Percentiles rank a stretch among this genome's conserved stretches.
Evolutionary conservation across 352 stramenopile species (phyloP).

Genomic region (Globisporangium cylindrosporum): DNA sequence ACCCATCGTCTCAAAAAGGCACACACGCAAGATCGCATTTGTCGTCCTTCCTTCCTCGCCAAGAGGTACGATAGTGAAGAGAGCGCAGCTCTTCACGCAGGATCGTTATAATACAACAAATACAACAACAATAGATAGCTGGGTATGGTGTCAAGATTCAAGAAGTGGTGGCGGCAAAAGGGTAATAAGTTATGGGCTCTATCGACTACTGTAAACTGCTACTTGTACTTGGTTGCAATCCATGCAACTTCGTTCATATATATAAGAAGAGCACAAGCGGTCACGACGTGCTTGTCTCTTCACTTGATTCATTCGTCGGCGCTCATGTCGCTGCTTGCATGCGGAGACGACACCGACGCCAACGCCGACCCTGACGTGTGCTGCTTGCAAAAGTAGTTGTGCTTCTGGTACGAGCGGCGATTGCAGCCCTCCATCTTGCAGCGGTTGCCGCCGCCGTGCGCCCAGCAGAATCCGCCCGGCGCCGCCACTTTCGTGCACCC

Average conservation of each 20-base stretch:
- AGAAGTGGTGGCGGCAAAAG: neutral
- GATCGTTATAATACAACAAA: neutral
- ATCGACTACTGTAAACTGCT: neutral
- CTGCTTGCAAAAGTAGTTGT: constrained; percentile 70
- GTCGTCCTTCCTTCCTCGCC: neutral
- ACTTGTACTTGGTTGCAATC: neutral
- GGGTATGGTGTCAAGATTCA: neutral
- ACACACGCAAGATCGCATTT: neutral
- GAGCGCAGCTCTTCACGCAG: neutral
- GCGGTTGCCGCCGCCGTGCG: constrained; percentile 65
- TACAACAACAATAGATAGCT: neutral
- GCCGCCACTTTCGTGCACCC: constrained; percentile 66
- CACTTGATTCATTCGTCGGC: constrained; percentile 1
- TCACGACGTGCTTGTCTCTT: neutral
- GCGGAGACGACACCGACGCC: neutral
- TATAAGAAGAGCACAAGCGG: neutral
- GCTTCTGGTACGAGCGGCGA: constrained; percentile 64
- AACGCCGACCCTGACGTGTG: constrained; percentile 23
- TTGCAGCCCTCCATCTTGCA: constrained; percentile 72
- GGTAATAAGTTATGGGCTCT: constrained; percentile 3
- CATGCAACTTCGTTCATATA: neutral
- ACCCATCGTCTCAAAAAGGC: neutral
- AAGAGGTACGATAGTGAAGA: neutral
- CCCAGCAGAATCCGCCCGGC: constrained; percentile 65
- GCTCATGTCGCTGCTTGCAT: constrained; percentile 1